Conservation (phyloP, 1,284 basidiomycete species). For the Chondrostereum purpureum region DNA sequence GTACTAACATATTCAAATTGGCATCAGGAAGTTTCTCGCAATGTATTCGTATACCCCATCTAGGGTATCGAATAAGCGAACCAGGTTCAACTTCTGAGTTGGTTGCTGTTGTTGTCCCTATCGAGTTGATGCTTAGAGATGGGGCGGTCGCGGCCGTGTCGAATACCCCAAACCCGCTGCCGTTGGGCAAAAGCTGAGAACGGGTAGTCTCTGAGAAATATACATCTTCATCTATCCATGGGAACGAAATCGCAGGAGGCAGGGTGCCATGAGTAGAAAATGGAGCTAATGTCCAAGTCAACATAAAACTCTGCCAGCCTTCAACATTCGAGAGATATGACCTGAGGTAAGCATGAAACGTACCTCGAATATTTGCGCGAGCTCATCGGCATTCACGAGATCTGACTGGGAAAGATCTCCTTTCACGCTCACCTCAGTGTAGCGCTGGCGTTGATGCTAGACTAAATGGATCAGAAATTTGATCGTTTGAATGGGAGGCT, state of each 20-base stretch:
- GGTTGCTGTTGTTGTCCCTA: not conserved
- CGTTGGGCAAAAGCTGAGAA: slow-evolving; percentile 27
- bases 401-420: not conserved
- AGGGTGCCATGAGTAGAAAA: slow-evolving; percentile 25
- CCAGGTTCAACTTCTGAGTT: not conserved
- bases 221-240: slow-evolving; percentile 24
- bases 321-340: too few relatives aligned
- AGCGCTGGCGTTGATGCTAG: not conserved
- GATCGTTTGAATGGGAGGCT: not conserved
- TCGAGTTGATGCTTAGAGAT: slow-evolving; percentile 10
- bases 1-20: slow-evolving; percentile 22
- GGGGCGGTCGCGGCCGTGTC: slow-evolving; percentile 17
- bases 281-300: slow-evolving; percentile 31
- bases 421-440: slow-evolving; percentile 1
- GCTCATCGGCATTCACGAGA: slow-evolving; percentile 12
- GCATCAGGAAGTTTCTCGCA: slow-evolving; percentile 29
- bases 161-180: slow-evolving; percentile 31
- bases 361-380: slow-evolving; percentile 19
- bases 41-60: slow-evolving; percentile 36
- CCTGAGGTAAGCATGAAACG: slow-evolving; percentile 4
- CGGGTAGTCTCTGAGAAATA: slow-evolving; percentile 30
- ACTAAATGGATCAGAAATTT: not conserved
- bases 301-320: slow-evolving; percentile 19
- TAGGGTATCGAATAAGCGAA: slow-evolving; percentile 14
- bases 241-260: slow-evolving; percentile 24